Conservation (phyloP, 345 rosid genomes). For the Heritiera fomes region DNA sequence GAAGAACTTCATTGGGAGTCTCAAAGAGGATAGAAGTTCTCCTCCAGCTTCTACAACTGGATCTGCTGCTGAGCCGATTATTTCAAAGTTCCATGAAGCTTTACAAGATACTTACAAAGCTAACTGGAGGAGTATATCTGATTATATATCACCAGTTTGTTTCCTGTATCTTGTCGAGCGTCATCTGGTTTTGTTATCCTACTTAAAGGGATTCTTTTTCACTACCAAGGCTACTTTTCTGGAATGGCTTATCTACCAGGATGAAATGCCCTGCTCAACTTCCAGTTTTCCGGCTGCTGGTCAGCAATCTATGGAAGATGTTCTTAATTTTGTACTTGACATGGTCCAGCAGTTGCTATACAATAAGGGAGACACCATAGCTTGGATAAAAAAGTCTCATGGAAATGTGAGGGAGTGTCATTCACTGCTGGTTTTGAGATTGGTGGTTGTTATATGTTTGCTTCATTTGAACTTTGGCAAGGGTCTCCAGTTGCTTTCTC, state of each 20-base stretch:
- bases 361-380: slow-evolving; percentile 17
- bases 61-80: slow-evolving; percentile 4
- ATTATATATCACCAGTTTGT: slow-evolving; percentile 45
- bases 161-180: slow-evolving; percentile 52
- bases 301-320: not conserved
- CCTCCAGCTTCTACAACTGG: not conserved
- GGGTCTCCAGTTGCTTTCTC: slow-evolving; percentile 11
- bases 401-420: slow-evolving; percentile 6
- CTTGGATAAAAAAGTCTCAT: slow-evolving; percentile 31
- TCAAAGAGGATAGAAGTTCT: slow-evolving; percentile 16
- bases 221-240: slow-evolving; percentile 36
- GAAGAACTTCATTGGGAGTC: slow-evolving; percentile 31
- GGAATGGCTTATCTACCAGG: slow-evolving; percentile 44
- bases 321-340: slow-evolving; percentile 13
- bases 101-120: slow-evolving; percentile 32
- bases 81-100: slow-evolving; percentile 35
- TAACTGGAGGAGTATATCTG: slow-evolving; percentile 31
- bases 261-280: not conserved
- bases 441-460: slow-evolving; percentile 36
- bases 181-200: slow-evolving; percentile 28
- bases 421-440: slow-evolving; percentile 33
- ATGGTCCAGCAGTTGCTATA: slow-evolving; percentile 20
- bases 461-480: slow-evolving; percentile 37
- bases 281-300: not conserved
- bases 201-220: slow-evolving; percentile 20